These are phyloP conservation scores for Arxiozyma telluris DNA, from an alignment of 1,139 yeast genomes.

Conservation along the genomic window DNA sequence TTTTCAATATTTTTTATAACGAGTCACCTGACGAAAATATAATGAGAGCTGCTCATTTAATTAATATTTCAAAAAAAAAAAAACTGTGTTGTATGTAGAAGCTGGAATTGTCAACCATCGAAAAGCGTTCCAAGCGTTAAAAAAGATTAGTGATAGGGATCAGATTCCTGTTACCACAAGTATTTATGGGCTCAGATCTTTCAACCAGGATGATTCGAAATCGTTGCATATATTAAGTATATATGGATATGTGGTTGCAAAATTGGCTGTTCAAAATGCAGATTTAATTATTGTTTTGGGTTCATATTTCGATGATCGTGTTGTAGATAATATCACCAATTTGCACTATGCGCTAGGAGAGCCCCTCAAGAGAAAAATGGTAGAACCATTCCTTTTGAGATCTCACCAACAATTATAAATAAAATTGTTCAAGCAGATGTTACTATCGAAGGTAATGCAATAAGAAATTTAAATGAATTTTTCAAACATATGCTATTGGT, in stretches of 20 bases:
- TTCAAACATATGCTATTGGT: slow-evolving; percentile 62
- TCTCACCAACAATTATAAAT: slow-evolving; percentile 91
- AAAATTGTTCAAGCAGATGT: slow-evolving; percentile 96
- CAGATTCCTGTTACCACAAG: slow-evolving; percentile 94
- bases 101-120: slow-evolving; percentile 76
- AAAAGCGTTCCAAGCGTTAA: slow-evolving; percentile 71
- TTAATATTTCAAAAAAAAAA: slow-evolving; percentile 76
- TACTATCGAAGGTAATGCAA: slow-evolving; percentile 94
- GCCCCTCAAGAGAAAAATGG: slow-evolving; percentile 88
- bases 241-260: slow-evolving; percentile 97
- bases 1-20: slow-evolving; percentile 25
- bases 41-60: slow-evolving; percentile 63
- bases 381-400: slow-evolving; percentile 94
- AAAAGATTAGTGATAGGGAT: slow-evolving; percentile 84
- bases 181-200: slow-evolving; percentile 87
- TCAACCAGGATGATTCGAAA: slow-evolving; percentile 84
- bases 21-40: slow-evolving; percentile 74
- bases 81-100: slow-evolving; percentile 85
- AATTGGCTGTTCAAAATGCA: slow-evolving; percentile 85
- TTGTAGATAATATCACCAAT: slow-evolving; percentile 74
- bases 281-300: slow-evolving; percentile 91
- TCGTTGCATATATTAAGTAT: slow-evolving; percentile 94
- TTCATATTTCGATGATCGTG: slow-evolving; percentile 97
- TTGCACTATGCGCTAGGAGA: slow-evolving; percentile 86
- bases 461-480: slow-evolving; percentile 62